A percentile compares a stretch with the other conserved stretches of the same genome.
Evolutionary conservation across 768 basidiomycete genomes (phyloP).

Genomic region (Mycena leptocephala): DNA sequence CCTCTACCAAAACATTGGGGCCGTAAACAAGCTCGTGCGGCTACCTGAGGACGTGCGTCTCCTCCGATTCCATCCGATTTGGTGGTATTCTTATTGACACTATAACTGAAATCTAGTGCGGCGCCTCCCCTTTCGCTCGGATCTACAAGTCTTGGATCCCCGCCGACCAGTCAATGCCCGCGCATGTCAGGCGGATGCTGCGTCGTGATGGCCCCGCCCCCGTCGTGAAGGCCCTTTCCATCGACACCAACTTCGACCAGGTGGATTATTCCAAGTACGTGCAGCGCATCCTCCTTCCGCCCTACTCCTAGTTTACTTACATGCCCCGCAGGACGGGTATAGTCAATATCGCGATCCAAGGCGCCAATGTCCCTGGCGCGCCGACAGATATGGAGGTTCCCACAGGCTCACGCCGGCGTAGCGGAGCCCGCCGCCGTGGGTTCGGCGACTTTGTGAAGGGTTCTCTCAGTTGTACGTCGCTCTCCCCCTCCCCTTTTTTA

Average conservation of each 20-base stretch:
- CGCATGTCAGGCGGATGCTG: background rate
- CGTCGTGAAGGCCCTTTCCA: conserved; percentile 19
- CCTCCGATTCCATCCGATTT: background rate
- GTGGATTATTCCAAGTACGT: conserved; percentile 22
- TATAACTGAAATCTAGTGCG: conserved; percentile 6
- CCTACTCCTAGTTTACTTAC: background rate
- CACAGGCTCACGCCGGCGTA: background rate
- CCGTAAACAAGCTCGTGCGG: conserved; percentile 51
- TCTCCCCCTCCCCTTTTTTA: too few relatives aligned
- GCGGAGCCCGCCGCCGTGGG: background rate
- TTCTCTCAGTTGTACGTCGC: background rate
- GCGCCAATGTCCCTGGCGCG: conserved; percentile 16
- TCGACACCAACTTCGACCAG: conserved; percentile 28
- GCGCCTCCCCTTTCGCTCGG: conserved; percentile 17
- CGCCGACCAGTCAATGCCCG: conserved; percentile 19
- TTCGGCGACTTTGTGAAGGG: background rate
- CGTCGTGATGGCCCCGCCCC: conserved; percentile 10
- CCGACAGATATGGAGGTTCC: background rate
- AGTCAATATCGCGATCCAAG: conserved; percentile 28
- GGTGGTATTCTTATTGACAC: background rate
- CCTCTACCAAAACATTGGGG: conserved; percentile 48
- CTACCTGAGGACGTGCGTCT: conserved; percentile 50
- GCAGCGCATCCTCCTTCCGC: background rate
- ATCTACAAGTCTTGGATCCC: conserved; percentile 11
- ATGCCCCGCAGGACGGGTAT: background rate